Evolutionary conservation across 768 basidiomycete species (phyloP).

Genomic region (Infundibulicybe gibba): DNA sequence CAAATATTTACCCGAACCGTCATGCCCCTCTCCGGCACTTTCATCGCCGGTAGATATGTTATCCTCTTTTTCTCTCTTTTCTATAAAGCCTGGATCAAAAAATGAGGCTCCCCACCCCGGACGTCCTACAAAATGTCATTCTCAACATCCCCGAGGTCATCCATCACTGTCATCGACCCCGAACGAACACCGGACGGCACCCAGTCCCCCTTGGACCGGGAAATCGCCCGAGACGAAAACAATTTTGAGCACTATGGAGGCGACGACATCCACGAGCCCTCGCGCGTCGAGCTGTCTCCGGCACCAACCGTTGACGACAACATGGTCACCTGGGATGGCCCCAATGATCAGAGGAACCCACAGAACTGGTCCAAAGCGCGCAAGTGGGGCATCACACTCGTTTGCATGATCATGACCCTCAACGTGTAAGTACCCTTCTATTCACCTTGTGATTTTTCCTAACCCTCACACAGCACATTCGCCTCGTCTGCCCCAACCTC

Average conservation of each 20-base stretch:
- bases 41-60: no score
- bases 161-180: no score
- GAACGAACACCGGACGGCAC: no score
- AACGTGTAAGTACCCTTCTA: slow-evolving; percentile 46
- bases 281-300: background rate
- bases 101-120: no score
- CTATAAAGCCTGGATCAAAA: no score
- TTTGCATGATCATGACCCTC: slow-evolving; percentile 44
- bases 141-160: no score
- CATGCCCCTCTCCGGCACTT: no score
- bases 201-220: slow-evolving; percentile 12
- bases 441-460: background rate
- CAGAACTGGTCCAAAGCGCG: slow-evolving; percentile 44
- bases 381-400: slow-evolving; percentile 46
- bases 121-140: no score
- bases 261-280: slow-evolving; percentile 25
- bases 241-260: slow-evolving; percentile 25
- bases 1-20: no score
- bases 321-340: slow-evolving; percentile 42
- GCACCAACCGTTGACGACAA: background rate
- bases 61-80: no score
- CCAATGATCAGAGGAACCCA: slow-evolving; percentile 52
- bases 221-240: slow-evolving; percentile 20
- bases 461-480: slow-evolving; percentile 40
- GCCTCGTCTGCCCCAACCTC: slow-evolving; percentile 55